These are phyloP conservation scores for Aspergillus sp. DNA, from an alignment of 2,329 filamentous ascomycete species.

Conservation along the genomic window DNA sequence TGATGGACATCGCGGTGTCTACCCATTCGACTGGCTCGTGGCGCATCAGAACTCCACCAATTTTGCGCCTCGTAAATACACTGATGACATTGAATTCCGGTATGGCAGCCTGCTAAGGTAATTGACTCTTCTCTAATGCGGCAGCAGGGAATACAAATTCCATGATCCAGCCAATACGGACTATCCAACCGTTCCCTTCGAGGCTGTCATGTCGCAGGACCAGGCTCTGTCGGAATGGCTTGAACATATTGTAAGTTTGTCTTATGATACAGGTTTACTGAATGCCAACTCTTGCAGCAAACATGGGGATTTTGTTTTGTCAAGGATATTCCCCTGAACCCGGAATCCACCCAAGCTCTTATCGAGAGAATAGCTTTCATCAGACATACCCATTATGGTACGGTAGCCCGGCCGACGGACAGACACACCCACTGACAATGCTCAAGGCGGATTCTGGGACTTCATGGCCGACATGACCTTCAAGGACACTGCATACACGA, in stretches of 20 bases:
- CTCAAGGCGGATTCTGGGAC: conserved; percentile 61
- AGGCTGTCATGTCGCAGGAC: conserved; percentile 51
- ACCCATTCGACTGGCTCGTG: conserved; percentile 54
- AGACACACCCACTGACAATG: conserved; percentile 7
- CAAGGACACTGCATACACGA: conserved; percentile 88
- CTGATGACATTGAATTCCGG: not conserved
- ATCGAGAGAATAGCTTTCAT: conserved; percentile 79
- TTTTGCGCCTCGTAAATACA: conserved; percentile 6
- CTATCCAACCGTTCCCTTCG: conserved; percentile 53
- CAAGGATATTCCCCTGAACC: conserved; percentile 56
- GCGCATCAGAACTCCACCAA: conserved; percentile 32
- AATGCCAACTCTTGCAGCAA: conserved; percentile 39
- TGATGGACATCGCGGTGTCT: conserved; percentile 60
- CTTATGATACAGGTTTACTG: not conserved
- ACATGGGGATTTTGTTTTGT: conserved; percentile 70
- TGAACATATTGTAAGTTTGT: conserved; percentile 44
- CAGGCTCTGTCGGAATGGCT: conserved; percentile 53
- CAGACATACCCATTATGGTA: conserved; percentile 82
- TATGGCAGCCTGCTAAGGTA: not conserved
- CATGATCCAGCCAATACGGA: conserved; percentile 28
- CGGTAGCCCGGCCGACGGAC: no score
- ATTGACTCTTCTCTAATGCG: not conserved
- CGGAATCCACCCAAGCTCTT: conserved; percentile 62
- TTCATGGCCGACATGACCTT: conserved; percentile 81
- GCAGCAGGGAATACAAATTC: conserved; percentile 30